Percentiles rank a stretch among this genome's conserved stretches.
Evolutionary conservation across 163 green algal species (phyloP).

Genomic region (Prototheca stagnorum): DNA sequence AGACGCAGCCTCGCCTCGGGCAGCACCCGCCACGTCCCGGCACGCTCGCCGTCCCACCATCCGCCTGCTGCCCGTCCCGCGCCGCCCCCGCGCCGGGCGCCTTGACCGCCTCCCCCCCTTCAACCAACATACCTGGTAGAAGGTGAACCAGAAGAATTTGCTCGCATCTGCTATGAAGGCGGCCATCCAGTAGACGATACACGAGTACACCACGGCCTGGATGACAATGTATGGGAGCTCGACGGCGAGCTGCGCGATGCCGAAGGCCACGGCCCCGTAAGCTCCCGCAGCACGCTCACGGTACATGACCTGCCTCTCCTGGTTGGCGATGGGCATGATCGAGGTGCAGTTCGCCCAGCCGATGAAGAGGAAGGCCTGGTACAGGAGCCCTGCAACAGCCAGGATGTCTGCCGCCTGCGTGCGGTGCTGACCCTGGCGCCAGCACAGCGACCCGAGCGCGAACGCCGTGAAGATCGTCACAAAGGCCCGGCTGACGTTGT

Average conservation of each 20-base stretch:
- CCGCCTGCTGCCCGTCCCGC: no score
- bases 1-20: no score
- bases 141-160: slow-evolving; percentile 30
- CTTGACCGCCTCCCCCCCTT: no score
- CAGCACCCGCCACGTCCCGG: no score
- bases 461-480: slow-evolving; percentile 35
- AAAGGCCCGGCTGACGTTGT: slow-evolving; percentile 41
- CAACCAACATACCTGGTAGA: slow-evolving; percentile 28
- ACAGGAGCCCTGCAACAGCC: slow-evolving; percentile 30
- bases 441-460: slow-evolving; percentile 38
- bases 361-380: slow-evolving; percentile 26
- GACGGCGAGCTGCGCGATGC: background rate
- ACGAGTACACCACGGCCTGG: slow-evolving; percentile 13
- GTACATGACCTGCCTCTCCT: slow-evolving; percentile 24
- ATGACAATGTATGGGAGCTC: slow-evolving; percentile 18
- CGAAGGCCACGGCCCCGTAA: slow-evolving; percentile 4
- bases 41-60: no score
- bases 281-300: slow-evolving; percentile 16
- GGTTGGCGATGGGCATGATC: slow-evolving; percentile 7
- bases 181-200: slow-evolving; percentile 26
- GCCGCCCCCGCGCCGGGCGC: slow-evolving; percentile 3
- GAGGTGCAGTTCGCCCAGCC: slow-evolving; percentile 19
- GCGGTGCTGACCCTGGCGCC: slow-evolving; percentile 11
- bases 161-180: slow-evolving; percentile 9
- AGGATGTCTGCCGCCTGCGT: slow-evolving; percentile 9